A percentile compares a stretch with the other conserved stretches of the same genome.
These are phyloP conservation scores for Paecilomyces formosus DNA, from an alignment of 2,329 filamentous ascomycete genomes.

Conservation along the genomic window DNA sequence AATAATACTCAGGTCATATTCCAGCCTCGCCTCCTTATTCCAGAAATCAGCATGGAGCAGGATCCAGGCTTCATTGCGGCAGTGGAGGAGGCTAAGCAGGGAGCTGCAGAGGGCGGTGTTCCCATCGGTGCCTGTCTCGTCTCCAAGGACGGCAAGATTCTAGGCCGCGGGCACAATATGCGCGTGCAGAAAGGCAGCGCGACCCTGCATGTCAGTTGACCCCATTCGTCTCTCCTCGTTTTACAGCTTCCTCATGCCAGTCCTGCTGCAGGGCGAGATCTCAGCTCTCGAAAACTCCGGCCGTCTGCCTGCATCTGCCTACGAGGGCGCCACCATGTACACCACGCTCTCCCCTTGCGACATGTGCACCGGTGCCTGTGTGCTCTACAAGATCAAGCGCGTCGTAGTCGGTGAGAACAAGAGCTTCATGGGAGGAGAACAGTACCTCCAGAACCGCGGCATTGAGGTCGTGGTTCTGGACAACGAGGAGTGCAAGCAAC, in stretches of 20 bases:
- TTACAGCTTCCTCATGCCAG: slow-evolving; percentile 1
- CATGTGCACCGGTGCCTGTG: slow-evolving; percentile 73
- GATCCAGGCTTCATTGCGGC: slow-evolving; percentile 51
- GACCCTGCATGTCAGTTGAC: slow-evolving; percentile 57
- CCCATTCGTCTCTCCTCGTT: background rate
- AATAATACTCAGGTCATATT: too few relatives aligned
- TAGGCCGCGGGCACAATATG: slow-evolving; percentile 69
- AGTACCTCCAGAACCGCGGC: slow-evolving; percentile 59
- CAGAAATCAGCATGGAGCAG: slow-evolving; percentile 23
- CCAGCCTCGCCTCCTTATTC: background rate
- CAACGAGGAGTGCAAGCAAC: slow-evolving; percentile 54
- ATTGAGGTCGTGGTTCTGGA: slow-evolving; percentile 68
- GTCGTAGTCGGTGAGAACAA: slow-evolving; percentile 74
- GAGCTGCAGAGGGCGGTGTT: slow-evolving; percentile 50
- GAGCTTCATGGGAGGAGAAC: slow-evolving; percentile 66
- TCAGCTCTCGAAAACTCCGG: slow-evolving; percentile 68
- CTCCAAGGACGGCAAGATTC: slow-evolving; percentile 60
- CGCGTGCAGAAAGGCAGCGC: slow-evolving; percentile 64
- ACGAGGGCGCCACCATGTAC: slow-evolving; percentile 72
- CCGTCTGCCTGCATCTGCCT: slow-evolving; percentile 60
- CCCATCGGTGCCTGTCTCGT: slow-evolving; percentile 57
- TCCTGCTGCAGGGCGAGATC: slow-evolving; percentile 57
- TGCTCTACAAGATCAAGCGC: slow-evolving; percentile 66
- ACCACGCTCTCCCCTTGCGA: slow-evolving; percentile 73
- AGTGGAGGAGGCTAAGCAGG: slow-evolving; percentile 49